These are phyloP conservation scores for Gonium pectorale DNA, from an alignment of 139 green algal species.

Conservation along the genomic window DNA sequence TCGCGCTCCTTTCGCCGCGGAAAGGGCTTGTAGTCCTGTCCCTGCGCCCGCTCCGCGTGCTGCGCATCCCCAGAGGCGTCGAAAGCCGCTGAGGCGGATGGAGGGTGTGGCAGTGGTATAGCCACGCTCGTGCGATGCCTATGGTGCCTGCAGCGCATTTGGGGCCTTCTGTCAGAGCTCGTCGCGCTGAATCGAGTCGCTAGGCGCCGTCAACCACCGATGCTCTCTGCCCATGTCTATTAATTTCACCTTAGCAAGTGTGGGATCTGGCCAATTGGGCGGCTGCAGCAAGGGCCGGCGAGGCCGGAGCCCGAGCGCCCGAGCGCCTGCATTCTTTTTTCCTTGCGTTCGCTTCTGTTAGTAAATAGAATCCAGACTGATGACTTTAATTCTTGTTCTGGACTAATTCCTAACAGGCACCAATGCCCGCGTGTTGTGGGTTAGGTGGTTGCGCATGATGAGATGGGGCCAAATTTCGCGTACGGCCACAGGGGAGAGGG, in stretches of 20 bases:
- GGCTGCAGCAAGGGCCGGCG: constrained; percentile 38
- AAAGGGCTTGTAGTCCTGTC: constrained; percentile 72
- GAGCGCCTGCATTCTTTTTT: constrained; percentile 21
- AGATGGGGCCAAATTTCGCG: no score
- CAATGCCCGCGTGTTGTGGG: no score
- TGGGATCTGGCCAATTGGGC: neutral
- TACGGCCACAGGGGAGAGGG: no score
- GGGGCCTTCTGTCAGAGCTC: neutral
- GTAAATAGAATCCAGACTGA: no score
- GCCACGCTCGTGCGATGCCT: no score
- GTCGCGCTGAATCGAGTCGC: no score
- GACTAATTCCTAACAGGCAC: no score
- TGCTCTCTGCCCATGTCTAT: neutral
- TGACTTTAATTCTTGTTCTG: no score
- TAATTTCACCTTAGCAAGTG: neutral
- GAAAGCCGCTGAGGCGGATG: constrained; percentile 22
- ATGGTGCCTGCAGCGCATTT: neutral
- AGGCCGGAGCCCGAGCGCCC: neutral
- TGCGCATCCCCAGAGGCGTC: constrained; percentile 12
- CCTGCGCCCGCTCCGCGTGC: neutral
- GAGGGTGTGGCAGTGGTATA: constrained; percentile 15
- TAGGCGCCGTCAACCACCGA: constrained; percentile 3
- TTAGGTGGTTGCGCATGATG: no score
- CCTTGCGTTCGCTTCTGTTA: no score
- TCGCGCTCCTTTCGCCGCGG: constrained; percentile 77